Conservation (phyloP, 1,139 yeast genomes). For the Ogataea hybrid region DNA sequence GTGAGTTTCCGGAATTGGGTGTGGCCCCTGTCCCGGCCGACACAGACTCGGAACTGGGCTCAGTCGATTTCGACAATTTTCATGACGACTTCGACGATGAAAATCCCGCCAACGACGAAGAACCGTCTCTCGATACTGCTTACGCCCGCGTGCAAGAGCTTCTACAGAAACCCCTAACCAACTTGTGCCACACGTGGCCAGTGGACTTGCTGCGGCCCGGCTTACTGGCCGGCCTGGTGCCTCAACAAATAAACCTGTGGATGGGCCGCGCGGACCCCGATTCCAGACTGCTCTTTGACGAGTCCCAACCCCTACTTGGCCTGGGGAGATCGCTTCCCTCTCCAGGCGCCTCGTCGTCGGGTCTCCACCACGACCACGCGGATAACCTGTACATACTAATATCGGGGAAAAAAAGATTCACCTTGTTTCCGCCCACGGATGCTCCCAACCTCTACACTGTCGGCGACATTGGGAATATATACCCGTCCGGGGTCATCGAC, state of each 20-base stretch:
- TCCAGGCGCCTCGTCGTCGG: conserved; percentile 57
- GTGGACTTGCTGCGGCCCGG: conserved; percentile 44
- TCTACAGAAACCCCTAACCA: conserved; percentile 62
- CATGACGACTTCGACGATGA: conserved; percentile 44
- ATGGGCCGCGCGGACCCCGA: conserved; percentile 43
- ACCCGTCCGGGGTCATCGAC: conserved; percentile 64
- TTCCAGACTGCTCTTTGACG: conserved; percentile 20
- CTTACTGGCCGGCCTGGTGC: conserved; percentile 42
- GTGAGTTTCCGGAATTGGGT: conserved; percentile 9
- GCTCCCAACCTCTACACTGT: conserved; percentile 57
- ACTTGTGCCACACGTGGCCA: conserved; percentile 31
- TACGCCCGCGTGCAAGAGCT: conserved; percentile 41
- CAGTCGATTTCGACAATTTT: conserved; percentile 44
- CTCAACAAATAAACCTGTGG: conserved; percentile 78
- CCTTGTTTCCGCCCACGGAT: conserved; percentile 60
- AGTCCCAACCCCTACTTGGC: conserved; percentile 35
- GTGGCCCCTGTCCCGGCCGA: background rate
- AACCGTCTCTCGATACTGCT: conserved; percentile 12
- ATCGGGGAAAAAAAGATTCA: conserved; percentile 63
- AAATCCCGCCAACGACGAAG: conserved; percentile 24
- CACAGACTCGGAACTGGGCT: conserved; percentile 28
- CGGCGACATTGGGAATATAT: conserved; percentile 52
- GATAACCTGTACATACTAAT: conserved; percentile 65
- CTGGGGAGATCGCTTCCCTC: conserved; percentile 54
- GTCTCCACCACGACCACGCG: conserved; percentile 81